Evolutionary conservation across 345 rosid species (phyloP).

Genomic region (Corymbia maculata): DNA sequence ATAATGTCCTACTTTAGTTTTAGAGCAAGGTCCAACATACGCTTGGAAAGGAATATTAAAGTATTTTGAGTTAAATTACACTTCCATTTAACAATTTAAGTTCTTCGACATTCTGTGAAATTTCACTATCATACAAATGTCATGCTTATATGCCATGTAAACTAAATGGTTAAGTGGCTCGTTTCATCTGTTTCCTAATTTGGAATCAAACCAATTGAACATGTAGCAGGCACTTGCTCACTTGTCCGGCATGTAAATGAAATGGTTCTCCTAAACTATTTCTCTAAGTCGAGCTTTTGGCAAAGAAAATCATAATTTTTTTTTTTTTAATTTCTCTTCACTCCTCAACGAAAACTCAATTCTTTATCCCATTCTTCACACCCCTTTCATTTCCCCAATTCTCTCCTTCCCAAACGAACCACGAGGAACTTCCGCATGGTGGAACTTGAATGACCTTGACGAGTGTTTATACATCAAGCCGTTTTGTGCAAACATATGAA

Average conservation of each 20-base stretch:
- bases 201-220: too few relatives aligned
- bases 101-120: neutral
- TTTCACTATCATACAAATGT: rapidly evolving
- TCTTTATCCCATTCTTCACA: too few relatives aligned
- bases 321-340: neutral
- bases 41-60: neutral
- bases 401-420: too few relatives aligned
- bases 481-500: too few relatives aligned
- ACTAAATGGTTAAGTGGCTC: neutral
- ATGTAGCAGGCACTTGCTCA: neutral
- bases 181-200: too few relatives aligned
- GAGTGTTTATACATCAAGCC: too few relatives aligned
- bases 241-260: neutral
- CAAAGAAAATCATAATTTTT: neutral
- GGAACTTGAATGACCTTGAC: too few relatives aligned
- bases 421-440: too few relatives aligned
- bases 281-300: neutral
- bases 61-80: neutral
- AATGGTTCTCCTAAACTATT: neutral
- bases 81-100: neutral
- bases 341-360: neutral
- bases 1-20: neutral
- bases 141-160: neutral
- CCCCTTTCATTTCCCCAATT: too few relatives aligned
- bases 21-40: rapidly evolving